Evolutionary conservation across 2,329 filamentous ascomycete species (phyloP), one percentile per base, ranked within the genome.

Genomic region (Macrophomina phaseolina): DNA sequence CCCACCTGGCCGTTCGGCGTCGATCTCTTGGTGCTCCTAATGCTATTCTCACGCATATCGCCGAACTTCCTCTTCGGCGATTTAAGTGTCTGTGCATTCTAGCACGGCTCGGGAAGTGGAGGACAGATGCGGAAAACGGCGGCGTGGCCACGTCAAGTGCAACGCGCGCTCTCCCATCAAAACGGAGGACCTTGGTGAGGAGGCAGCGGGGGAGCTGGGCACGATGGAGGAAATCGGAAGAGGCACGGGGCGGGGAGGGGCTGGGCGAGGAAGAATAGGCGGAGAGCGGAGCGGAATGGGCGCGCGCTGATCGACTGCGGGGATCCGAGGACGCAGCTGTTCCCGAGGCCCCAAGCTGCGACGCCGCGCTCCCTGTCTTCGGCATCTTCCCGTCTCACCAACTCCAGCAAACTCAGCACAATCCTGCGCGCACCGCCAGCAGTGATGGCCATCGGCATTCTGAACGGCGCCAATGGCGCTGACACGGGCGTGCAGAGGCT

Each of bases 401-500:
- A 48, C 58, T 23, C 45, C 32, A 62, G n/a, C 18, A 48, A 48
- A 36, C 48, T 23, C 42, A 45, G 8, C 42, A 36, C 56, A 32
- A 2, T 36, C 9, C 42, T 23, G n/a, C 32, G 2, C 42, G n/a
- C 32, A 5, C 42, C 18, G n/a, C 32, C n/a, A 28, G 16, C 28
- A 45, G 36, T 28, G 6, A 62, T 62, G 58, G 58, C 58, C 2
- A 32, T 49, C 45, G 30, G 30, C 30, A 9, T 18, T 18, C n/a
- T 48, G 23, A 58, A 58, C 45, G 63, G 42, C 23, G 45, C 46
- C 53, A 66, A 67, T 63, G 58, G 52, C 51, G 34, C 51, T 6
- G 49, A 65, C 8, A 9, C 46, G 11, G 38, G 23, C 6, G 18
- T 38, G 11, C 28, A 30, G 16, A 69, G 61, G 56, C 71, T 96